Base-by-base conservation (phyloP, 140 eudicot genomes). In the Artemisia princeps region DNA sequence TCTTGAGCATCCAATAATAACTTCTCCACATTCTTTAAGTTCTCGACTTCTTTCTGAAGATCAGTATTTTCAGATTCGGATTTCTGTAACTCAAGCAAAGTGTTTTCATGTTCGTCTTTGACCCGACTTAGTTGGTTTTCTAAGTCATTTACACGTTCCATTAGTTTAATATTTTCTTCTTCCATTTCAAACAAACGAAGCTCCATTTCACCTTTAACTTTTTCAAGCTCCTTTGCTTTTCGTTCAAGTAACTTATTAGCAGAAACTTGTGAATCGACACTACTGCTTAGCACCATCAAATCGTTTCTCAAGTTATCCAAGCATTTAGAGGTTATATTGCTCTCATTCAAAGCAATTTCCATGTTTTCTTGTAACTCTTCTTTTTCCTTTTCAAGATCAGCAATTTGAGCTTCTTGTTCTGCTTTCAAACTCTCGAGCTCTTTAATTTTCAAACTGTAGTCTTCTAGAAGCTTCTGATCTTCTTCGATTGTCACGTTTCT, bases 31-130 rank as follows among this genome's bases (percentile, higher is more conserved):
- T 81, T 79, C 58, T 76, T 63, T 19, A 78, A 46, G 48, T 78
- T 70, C 65, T 74, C 68, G 58, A 84, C 79, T 73, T 86, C 89
- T 51, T 76, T 81, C 58, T 81, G 80, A 62, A 89, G 95, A 75
- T 77, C 78, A 0, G 2, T 4, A 19, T 67, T 71, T 24, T 65
- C 68, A 40, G 68, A 62, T 74, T 78, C 76, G 1, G 80, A 86
- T 16, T 68, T 44, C 33, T 84, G 75, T 19, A 76, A 49, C 73
- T 84, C 82, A 65, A 76, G 5, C 50, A 5, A 67, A 55, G 62
- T 51, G 17, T 65, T 55, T 28, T 83, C 83, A 20, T 61, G 65
- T 71, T 78, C 86, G 14, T 55, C 65, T 62, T 72, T 55, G 19
- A 82, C 33, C 30, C 30, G 60, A 20, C 16, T 74, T 14, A 80